Base-by-base conservation (phyloP, 1,139 yeast species). In the Ogataea hybrid region DNA sequence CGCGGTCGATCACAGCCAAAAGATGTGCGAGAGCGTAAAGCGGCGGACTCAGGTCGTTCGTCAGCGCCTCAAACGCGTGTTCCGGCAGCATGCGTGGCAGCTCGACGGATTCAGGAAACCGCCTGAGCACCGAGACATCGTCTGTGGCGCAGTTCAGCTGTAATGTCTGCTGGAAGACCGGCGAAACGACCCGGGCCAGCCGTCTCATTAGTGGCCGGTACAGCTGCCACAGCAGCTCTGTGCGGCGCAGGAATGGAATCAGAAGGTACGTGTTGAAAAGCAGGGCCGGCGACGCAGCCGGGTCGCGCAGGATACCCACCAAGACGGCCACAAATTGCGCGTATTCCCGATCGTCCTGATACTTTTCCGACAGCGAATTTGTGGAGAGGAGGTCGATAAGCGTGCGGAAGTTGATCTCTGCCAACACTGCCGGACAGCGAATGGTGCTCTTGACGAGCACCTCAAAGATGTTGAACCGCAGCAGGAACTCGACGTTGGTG, bases 1-100 rank as follows among this genome's bases (percentile, higher is more conserved):
- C 73, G 47, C 67, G 67, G 50, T 71, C 74, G 44, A 36, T 39
- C 38, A 44, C 39, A n/a, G 51, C 47, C 6, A 64, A 36, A n/a
- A 65, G 28, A 31, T 61, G 61, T 0, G 65, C 48, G 7, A 64
- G 39, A 0, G 68, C 57, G 32, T 54, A 60, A 6, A 65, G 32
- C 25, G 63, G 39, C 0, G 68, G 64, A 6, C 61, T 48, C 8
- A 62, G 41, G 8, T 57, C 54, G 25, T 44, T 54, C 4, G 60
- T 49, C 7, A 56, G 35, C 0, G 50, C 36, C 2, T 48, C 47
- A 5, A 48, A 34, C 9, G 31, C 11, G 27, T 41, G 49, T 32
- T 37, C 53, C 4, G 61, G 49, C 15, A 62, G 59, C 12, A 60
- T 52, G 1, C 40, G 44, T 5, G 68, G 67, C 5, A 58, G 42